These are phyloP conservation scores for Melaleuca quinquenervia DNA, from an alignment of 345 rosid genomes.

Conservation along the genomic window DNA sequence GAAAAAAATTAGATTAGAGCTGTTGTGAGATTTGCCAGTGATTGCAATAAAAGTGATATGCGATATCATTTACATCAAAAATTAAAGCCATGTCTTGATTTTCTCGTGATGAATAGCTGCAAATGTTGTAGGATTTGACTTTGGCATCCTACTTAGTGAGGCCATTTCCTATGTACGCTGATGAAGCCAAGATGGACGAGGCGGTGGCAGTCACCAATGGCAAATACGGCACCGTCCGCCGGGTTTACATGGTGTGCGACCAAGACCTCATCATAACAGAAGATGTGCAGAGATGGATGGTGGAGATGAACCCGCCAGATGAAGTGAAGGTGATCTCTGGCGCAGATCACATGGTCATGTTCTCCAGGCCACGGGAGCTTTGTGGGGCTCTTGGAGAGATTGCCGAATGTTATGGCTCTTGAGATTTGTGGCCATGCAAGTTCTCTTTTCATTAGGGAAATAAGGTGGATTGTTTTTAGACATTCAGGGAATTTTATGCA, in stretches of 20 bases:
- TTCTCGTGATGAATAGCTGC: neutral
- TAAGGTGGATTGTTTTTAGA: neutral
- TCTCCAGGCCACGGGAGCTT: conserved; percentile 18
- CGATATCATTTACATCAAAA: neutral
- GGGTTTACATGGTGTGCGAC: conserved; percentile 19
- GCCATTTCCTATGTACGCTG: neutral
- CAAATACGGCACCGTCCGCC: conserved; percentile 2
- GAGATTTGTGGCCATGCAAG: neutral
- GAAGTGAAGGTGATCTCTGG: conserved; percentile 16
- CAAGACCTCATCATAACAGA: conserved; percentile 2
- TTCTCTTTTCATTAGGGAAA: neutral
- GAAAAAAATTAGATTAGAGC: neutral
- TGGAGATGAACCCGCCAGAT: conserved; percentile 15
- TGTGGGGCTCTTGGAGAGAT: conserved; percentile 13
- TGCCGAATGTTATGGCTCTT: conserved; percentile 5
- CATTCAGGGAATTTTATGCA: neutral
- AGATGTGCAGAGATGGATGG: conserved; percentile 20
- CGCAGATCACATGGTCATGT: conserved; percentile 38
- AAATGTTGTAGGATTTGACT: conserved; percentile 16
- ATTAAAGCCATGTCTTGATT: neutral
- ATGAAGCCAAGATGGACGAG: neutral
- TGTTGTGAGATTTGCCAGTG: neutral
- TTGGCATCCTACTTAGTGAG: conserved; percentile 16
- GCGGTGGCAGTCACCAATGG: conserved; percentile 6
- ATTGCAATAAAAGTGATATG: neutral